Percentiles rank a stretch among this genome's conserved stretches.
These are phyloP conservation scores for Melaleuca alternifolia DNA, from an alignment of 345 rosid species.

Conservation along the genomic window DNA sequence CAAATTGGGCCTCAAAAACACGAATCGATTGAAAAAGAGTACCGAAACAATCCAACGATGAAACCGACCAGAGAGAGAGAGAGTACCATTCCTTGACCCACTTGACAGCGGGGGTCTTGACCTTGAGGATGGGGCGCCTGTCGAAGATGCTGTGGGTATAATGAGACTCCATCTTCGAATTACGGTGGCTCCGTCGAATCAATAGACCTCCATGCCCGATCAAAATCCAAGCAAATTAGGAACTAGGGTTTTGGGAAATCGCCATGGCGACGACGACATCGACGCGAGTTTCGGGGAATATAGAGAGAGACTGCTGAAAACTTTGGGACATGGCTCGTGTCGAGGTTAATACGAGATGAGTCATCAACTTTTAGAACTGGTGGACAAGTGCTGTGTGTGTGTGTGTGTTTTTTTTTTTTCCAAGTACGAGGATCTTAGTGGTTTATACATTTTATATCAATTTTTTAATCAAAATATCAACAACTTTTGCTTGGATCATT, in stretches of 20 bases:
- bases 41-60: not conserved
- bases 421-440: too few species aligned
- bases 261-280: not conserved
- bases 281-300: not conserved
- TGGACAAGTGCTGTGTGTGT: not conserved
- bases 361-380: not conserved
- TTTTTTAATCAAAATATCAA: too few species aligned
- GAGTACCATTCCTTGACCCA: constrained; percentile 81
- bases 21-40: not conserved
- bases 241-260: not conserved
- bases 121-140: constrained; percentile 55
- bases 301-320: not conserved
- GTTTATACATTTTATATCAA: too few species aligned
- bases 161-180: not conserved
- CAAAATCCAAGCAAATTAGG: not conserved
- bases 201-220: not conserved
- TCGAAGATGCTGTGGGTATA: constrained; percentile 42
- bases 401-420: too few species aligned
- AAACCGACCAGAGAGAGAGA: not conserved
- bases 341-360: not conserved
- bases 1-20: not conserved
- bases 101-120: constrained; percentile 73
- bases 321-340: not conserved
- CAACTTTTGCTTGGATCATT: too few species aligned
- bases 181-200: not conserved